phyloP scores from a whole-genome alignment of 192 early-diverging fungal species.

The Powellomyces hirtus region DNA sequence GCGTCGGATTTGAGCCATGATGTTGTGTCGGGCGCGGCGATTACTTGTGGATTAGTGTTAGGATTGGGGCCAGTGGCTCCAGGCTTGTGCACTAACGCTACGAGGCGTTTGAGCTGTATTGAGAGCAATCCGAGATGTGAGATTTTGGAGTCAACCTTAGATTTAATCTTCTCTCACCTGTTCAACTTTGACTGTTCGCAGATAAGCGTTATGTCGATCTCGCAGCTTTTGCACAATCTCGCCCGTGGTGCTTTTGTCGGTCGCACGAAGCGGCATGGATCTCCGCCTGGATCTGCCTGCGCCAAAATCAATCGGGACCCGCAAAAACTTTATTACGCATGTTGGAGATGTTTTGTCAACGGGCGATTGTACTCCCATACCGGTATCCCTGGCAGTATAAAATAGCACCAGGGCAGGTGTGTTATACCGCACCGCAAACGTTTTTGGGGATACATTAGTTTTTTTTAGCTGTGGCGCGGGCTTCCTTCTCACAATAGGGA shows the following conservation, averaged over 20 bases:
- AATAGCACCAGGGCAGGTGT: constrained; percentile 17
- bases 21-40: neutral
- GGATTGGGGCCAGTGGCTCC: neutral
- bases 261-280: constrained; percentile 24
- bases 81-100: neutral
- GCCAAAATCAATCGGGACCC: neutral
- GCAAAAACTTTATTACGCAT: neutral
- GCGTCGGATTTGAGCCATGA: neutral
- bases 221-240: constrained; percentile 20
- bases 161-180: constrained; percentile 11
- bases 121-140: neutral
- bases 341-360: neutral
- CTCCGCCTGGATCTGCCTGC: constrained; percentile 11
- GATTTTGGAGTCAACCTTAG: neutral
- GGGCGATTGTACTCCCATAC: neutral
- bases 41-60: neutral
- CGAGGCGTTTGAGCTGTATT: neutral
- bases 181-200: constrained; percentile 15
- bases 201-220: constrained; percentile 19
- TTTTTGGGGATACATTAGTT: neutral
- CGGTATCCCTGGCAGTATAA: constrained; percentile 2
- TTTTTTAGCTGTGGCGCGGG: neutral
- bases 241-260: neutral
- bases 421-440: constrained; percentile 15
- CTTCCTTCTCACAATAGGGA: too few relatives aligned